These are phyloP conservation scores for Tylopilus subfusipes DNA, from an alignment of 768 basidiomycete species.

Conservation along the genomic window DNA sequence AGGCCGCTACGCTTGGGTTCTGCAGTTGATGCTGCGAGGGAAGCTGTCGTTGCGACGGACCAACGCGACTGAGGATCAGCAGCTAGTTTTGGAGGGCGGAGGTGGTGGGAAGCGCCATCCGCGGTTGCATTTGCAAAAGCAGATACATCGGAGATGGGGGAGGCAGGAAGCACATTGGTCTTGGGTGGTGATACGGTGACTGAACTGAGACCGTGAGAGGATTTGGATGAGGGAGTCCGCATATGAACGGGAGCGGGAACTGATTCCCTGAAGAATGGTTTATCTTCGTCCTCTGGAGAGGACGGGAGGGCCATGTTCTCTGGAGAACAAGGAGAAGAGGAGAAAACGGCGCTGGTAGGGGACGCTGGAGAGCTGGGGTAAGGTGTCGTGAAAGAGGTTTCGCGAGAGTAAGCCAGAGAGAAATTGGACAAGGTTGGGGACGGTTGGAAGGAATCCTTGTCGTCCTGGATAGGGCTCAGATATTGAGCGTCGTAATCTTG, in stretches of 20 bases:
- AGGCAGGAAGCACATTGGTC: conserved; percentile 7
- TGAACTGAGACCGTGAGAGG: conserved; percentile 5
- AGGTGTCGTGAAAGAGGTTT: conserved; percentile 25
- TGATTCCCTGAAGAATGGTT: not conserved
- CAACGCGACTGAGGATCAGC: conserved; percentile 22
- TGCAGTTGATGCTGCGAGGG: conserved; percentile 17
- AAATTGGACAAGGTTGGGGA: conserved; percentile 30
- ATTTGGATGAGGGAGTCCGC: conserved; percentile 4
- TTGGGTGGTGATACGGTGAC: conserved; percentile 3
- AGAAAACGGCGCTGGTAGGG: conserved; percentile 19
- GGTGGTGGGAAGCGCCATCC: not conserved
- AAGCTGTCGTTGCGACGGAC: conserved; percentile 33
- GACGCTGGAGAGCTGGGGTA: conserved; percentile 23
- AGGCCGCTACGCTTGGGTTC: conserved; percentile 7
- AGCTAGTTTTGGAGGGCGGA: conserved; percentile 1
- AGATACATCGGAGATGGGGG: not conserved
- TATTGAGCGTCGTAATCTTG: conserved; percentile 20
- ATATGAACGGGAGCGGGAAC: not conserved
- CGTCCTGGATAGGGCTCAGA: conserved; percentile 15
- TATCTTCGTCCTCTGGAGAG: conserved; percentile 21
- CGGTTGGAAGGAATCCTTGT: conserved; percentile 25
- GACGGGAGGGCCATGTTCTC: conserved; percentile 27
- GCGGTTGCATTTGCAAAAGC: not conserved
- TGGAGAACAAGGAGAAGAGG: conserved; percentile 13
- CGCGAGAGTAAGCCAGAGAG: conserved; percentile 25